phyloP scores from a whole-genome alignment of 805 yeast genomes.

The Ogataea nonfermentans region DNA sequence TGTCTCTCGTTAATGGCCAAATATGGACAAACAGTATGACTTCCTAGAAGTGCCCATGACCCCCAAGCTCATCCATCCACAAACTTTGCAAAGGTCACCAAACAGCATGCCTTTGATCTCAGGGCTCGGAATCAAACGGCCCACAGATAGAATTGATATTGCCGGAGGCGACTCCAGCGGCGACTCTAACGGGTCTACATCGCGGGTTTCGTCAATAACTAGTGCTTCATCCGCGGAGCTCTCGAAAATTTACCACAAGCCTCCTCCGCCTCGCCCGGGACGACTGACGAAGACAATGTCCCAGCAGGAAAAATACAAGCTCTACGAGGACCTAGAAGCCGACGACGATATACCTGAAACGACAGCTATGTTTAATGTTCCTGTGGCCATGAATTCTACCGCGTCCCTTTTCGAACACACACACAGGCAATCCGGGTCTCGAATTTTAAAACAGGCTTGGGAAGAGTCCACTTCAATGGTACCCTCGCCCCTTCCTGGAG shows the following conservation, averaged over 20 bases:
- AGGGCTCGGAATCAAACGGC: constrained; percentile 31
- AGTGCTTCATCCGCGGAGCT: constrained; percentile 24
- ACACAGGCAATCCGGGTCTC: constrained; percentile 17
- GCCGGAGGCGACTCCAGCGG: constrained; percentile 9
- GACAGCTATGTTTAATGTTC: constrained; percentile 50
- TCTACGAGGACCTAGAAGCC: constrained; percentile 31
- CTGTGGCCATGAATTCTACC: constrained; percentile 41
- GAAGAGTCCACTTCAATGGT: constrained; percentile 34
- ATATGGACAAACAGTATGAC: constrained; percentile 8
- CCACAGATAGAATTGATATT: constrained; percentile 23
- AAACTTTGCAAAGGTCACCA: constrained; percentile 26
- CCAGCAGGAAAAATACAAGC: constrained; percentile 27
- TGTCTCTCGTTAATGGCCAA: constrained; percentile 2
- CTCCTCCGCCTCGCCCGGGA: constrained; percentile 6
- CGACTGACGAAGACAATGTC: constrained; percentile 17
- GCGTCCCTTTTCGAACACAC: constrained; percentile 28
- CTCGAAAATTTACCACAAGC: constrained; percentile 9
- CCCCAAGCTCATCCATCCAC: constrained; percentile 17
- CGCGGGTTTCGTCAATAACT: constrained; percentile 27
- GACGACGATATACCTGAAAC: constrained; percentile 41
- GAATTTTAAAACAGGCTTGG: constrained; percentile 28
- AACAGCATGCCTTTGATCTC: constrained; percentile 4
- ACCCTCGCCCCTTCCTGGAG: constrained; percentile 52
- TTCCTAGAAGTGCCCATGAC: constrained; percentile 30
- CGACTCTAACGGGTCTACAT: constrained; percentile 14